These are phyloP conservation scores for Aspergillus candidus DNA, from an alignment of 2,329 filamentous ascomycete species.

Conservation along the genomic window DNA sequence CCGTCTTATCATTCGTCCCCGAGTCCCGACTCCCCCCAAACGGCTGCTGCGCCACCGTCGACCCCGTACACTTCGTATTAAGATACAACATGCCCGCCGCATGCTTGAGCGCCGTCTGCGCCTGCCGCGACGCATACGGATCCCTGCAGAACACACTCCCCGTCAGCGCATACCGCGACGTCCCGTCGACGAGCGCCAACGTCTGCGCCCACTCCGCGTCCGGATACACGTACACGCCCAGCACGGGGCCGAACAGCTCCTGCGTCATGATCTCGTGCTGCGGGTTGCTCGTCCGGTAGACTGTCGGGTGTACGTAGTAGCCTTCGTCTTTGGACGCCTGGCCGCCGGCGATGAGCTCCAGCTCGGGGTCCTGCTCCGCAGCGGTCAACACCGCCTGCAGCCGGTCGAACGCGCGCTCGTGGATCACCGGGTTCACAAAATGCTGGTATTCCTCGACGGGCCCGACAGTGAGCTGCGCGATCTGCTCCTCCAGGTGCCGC, in stretches of 20 bases:
- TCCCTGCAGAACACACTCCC: conserved; percentile 39
- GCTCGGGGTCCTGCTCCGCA: conserved; percentile 64
- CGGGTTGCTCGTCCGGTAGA: conserved; percentile 69
- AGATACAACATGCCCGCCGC: conserved; percentile 54
- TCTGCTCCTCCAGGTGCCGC: conserved; percentile 57
- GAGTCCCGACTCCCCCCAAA: conserved; percentile 50
- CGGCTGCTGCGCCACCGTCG: conserved; percentile 52
- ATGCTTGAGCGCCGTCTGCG: conserved; percentile 48
- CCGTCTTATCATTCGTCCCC: conserved; percentile 54
- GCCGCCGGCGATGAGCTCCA: conserved; percentile 70
- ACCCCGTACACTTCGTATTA: conserved; percentile 54
- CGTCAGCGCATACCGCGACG: conserved; percentile 36
- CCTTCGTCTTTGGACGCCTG: conserved; percentile 63
- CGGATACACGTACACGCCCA: conserved; percentile 70
- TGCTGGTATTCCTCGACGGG: conserved; percentile 64
- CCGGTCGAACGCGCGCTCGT: conserved; percentile 73
- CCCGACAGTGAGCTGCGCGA: conserved; percentile 58
- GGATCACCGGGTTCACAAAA: conserved; percentile 78
- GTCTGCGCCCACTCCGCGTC: conserved; percentile 54
- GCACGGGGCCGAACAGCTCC: conserved; percentile 75
- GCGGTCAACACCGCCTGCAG: conserved; percentile 68
- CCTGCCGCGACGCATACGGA: conserved; percentile 43
- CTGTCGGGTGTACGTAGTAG: conserved; percentile 75
- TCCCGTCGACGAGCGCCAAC: conserved; percentile 42
- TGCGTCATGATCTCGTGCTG: conserved; percentile 65